Base-by-base conservation (phyloP, 2,329 filamentous ascomycete genomes). In the Neoascochyta sp. region DNA sequence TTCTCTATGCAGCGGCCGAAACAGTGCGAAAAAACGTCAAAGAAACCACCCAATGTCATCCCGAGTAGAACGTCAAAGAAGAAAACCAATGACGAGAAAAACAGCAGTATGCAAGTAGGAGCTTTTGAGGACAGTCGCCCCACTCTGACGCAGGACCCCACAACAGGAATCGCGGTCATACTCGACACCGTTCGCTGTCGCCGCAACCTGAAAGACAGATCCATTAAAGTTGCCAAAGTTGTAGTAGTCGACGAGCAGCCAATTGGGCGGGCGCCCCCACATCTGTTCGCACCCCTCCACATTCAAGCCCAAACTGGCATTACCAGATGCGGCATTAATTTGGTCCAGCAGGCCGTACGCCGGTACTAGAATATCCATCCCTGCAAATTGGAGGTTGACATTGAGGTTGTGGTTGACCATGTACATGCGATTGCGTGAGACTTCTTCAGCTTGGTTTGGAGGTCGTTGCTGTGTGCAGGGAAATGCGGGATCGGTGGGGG, bases 321-420 rank as follows among this genome's bases (percentile, higher is more conserved):
- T 52, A 5, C 55, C 52, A 0, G 42, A 38, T 1, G 39, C 51
- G 9, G 52, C 52, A 27, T 63, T 63, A 15, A 61, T 38, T 24
- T 54, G 24, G 9, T 52, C 38, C 4, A 62, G 41, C 1, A 50
- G 41, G 6, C 47, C 36, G 22, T 52, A 52, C 4, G 57, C 55
- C 0, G 60, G 60, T 9, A 63, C 46, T 7, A 62, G 41, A 17
- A 61, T 71, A n/a, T 80, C 76, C 19, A 20, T 7, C 12, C 40
- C 38, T 4, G 33, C 18, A 2, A 50, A 24, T 3, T 15, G 22
- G n/a, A 58, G 31, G 3, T 72, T 67, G 36, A 82, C 74, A 60
- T 95, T 95, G 36, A 95, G 73, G 57, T 95, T 95, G 68, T 95
- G 89, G 64, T 95, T 95, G 52, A 83, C 76, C 54, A 95, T 73